Base-by-base conservation (phyloP, 2,329 filamentous ascomycete species). In the Calonectria multiphialidica region DNA sequence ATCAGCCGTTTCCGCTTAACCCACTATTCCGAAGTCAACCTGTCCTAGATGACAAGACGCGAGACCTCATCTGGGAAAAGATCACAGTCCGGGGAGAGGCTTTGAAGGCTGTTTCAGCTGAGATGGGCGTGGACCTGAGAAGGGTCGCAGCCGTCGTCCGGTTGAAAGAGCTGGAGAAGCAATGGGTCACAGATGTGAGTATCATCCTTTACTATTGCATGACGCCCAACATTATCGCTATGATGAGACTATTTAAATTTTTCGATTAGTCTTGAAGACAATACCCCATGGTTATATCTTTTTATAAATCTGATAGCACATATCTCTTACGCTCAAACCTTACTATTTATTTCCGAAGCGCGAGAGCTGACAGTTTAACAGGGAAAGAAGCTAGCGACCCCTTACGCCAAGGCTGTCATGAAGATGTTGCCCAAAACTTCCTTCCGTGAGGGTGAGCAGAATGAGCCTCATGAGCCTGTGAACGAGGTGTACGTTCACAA, bases 211-310 rank as follows among this genome's bases (percentile, higher is more conserved):
- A 25, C 23, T 59, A 9, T 25, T 10, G 21, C n/a, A 35, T 37
- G 15, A 35, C 23, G 15, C 15, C 33, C 63, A 61, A 50, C 18
- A 25, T 55, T 28, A 42, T 62, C 76, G 70, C 72, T 81, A 84
- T 91, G 90, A 91, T 91, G 90, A 84, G 80, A 90, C 81, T 83
- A 85, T 94, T 90, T 88, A 86, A 91, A 90, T 91, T 92, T 93
- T 93, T 93, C 96, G 96, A 98, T 98, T 98, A 98, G 96, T 98
- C 96, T 98, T 97, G 89, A 98, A 98, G 96, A 98, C 96, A 92
- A 92, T 84, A 87, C 71, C 68, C 83, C 92, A 88, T 97, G 95
- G 94, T 98, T 96, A 96, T 37, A 89, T 90, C 72, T 77, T 65
- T 82, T 80, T 77, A 77, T 74, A 71, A 73, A 67, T 78, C 81